A percentile compares a stretch with the other conserved stretches of the same genome.
Evolutionary conservation across 768 basidiomycete genomes (phyloP).

Genomic region (Sporobolomyces roseus): DNA sequence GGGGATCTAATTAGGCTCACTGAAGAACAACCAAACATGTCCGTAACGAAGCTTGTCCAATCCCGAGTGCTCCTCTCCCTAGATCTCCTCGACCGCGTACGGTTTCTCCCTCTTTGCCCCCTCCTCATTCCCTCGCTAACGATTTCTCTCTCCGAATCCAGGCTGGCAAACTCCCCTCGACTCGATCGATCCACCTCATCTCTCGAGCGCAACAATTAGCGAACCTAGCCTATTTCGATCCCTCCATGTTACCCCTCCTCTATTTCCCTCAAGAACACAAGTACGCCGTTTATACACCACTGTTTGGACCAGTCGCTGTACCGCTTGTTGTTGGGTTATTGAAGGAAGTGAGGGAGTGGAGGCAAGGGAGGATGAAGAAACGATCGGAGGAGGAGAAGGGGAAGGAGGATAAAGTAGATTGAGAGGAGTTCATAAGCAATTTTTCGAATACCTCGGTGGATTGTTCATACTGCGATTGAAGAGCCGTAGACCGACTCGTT

Average conservation of each 20-base stretch:
- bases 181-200: constrained; percentile 55
- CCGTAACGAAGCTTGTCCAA: too few species aligned
- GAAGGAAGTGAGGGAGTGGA: constrained; percentile 51
- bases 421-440: too few species aligned
- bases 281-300: constrained; percentile 90
- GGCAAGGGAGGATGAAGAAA: constrained; percentile 10
- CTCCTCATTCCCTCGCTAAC: too few species aligned
- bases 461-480: too few species aligned
- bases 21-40: too few species aligned
- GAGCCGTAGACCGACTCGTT: too few species aligned
- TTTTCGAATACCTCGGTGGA: too few species aligned
- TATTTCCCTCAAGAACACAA: constrained; percentile 99
- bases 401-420: too few species aligned
- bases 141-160: constrained; percentile 12
- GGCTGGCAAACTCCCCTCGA: background rate
- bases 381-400: background rate
- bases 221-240: constrained; percentile 90
- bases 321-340: constrained; percentile 72
- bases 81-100: constrained; percentile 68
- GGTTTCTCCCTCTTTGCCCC: too few species aligned
- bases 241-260: constrained; percentile 87
- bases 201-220: constrained; percentile 62
- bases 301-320: constrained; percentile 85
- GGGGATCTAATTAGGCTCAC: too few species aligned
- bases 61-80: constrained; percentile 69